phyloP scores from a whole-genome alignment of 495 filamentous ascomycete genomes.

The Tuber brumale region DNA sequence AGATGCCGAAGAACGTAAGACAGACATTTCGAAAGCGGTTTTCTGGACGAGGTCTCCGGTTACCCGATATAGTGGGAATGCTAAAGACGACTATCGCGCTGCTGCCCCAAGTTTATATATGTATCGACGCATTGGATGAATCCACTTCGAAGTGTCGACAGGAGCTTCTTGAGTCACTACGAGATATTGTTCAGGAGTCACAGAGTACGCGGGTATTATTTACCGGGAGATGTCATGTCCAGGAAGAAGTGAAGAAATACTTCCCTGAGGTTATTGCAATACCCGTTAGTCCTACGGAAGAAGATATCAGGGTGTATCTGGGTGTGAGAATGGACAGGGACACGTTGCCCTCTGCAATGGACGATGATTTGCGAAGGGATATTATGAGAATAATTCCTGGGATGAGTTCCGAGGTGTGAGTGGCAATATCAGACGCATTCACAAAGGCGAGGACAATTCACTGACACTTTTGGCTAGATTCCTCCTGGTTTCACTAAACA shows the following conservation, averaged over 20 bases:
- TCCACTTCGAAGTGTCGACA: not conserved
- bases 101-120: not conserved
- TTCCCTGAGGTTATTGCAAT: not conserved
- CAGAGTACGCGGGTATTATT: not conserved
- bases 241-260: not conserved
- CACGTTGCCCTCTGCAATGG: not conserved
- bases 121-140: not conserved
- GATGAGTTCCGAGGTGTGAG: not conserved
- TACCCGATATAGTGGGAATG: not conserved
- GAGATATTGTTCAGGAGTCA: not conserved
- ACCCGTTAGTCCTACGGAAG: not conserved
- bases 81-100: not conserved
- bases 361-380: not conserved
- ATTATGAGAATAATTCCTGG: not conserved
- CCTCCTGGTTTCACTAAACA: not conserved
- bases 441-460: not conserved
- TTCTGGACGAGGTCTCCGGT: not conserved
- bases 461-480: not conserved
- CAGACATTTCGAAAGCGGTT: not conserved
- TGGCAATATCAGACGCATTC: no score
- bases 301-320: not conserved
- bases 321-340: not conserved
- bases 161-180: not conserved
- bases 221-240: not conserved
- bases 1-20: not conserved